Percentiles rank a stretch among this genome's conserved stretches.
Conservation (phyloP, 352 stramenopile species). For the Globisporangium cederbergense region DNA sequence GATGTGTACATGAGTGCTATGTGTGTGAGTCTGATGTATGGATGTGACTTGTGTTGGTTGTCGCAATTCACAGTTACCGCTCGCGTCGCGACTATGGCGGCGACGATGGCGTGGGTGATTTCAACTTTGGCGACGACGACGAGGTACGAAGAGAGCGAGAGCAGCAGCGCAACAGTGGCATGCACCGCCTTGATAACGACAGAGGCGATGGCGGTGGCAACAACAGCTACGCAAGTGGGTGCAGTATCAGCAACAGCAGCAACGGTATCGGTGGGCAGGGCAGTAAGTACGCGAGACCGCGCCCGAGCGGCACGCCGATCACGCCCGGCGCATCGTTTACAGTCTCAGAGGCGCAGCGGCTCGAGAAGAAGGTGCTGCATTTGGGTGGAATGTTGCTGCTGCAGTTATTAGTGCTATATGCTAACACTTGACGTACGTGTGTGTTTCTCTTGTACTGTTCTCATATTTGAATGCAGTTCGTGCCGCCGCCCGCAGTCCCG, state of each 20-base stretch:
- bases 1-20: background rate
- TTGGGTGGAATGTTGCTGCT: background rate
- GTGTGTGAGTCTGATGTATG: background rate
- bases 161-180: background rate
- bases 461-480: conserved; percentile 2
- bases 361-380: conserved; percentile 8
- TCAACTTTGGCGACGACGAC: conserved; percentile 12
- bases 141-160: background rate
- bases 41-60: background rate
- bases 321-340: conserved; percentile 14
- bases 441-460: background rate
- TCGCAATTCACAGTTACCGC: background rate
- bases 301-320: conserved; percentile 14
- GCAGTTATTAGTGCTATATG: background rate
- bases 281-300: conserved; percentile 11
- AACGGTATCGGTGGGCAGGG: background rate
- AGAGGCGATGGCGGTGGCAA: background rate
- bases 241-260: background rate
- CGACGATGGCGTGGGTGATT: conserved; percentile 4
- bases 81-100: background rate
- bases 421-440: background rate
- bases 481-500: background rate
- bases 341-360: conserved; percentile 5
- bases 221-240: background rate
- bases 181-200: background rate